A percentile compares a stretch with the other conserved stretches of the same genome.
phyloP scores from a whole-genome alignment of 2,329 filamentous ascomycete genomes.

The Sodiomyces alkalinus region DNA sequence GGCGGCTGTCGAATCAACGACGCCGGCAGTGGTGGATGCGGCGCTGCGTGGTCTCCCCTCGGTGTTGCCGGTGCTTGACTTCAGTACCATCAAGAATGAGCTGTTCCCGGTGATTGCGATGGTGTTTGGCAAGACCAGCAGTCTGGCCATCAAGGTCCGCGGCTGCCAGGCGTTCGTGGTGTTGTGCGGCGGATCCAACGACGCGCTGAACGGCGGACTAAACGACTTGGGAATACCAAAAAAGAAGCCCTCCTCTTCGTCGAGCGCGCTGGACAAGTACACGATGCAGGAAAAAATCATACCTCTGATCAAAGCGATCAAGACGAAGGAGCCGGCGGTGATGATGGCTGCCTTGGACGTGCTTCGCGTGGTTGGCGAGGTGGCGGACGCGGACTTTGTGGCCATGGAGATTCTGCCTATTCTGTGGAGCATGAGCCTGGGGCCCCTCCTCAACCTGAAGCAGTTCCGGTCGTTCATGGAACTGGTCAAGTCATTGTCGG shows the following conservation, averaged over 20 bases:
- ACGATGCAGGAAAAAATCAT: slow-evolving; percentile 97
- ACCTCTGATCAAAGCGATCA: slow-evolving; percentile 79
- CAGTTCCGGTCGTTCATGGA: slow-evolving; percentile 88
- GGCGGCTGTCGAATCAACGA: slow-evolving; percentile 73
- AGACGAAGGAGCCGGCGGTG: slow-evolving; percentile 93
- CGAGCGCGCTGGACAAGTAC: slow-evolving; percentile 84
- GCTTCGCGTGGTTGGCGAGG: slow-evolving; percentile 64
- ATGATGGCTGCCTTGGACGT: slow-evolving; percentile 89
- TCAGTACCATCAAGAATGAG: slow-evolving; percentile 93
- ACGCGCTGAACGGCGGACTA: slow-evolving; percentile 49
- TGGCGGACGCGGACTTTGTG: slow-evolving; percentile 79
- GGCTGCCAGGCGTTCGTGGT: slow-evolving; percentile 82
- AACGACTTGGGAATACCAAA: slow-evolving; percentile 48
- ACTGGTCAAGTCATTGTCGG: slow-evolving; percentile 67
- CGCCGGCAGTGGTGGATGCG: slow-evolving; percentile 77
- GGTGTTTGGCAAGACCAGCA: slow-evolving; percentile 87
- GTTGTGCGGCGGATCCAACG: slow-evolving; percentile 63
- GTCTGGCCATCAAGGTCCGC: slow-evolving; percentile 85
- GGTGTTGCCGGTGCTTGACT: slow-evolving; percentile 81
- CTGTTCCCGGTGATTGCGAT: slow-evolving; percentile 82
- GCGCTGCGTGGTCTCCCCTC: slow-evolving; percentile 63
- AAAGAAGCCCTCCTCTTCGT: slow-evolving; percentile 48
- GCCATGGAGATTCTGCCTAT: slow-evolving; percentile 83
- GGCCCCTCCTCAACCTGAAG: slow-evolving; percentile 70
- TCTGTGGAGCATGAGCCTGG: slow-evolving; percentile 82